phyloP scores from a whole-genome alignment of 2,329 filamentous ascomycete genomes.

The Hortaea sp. region DNA sequence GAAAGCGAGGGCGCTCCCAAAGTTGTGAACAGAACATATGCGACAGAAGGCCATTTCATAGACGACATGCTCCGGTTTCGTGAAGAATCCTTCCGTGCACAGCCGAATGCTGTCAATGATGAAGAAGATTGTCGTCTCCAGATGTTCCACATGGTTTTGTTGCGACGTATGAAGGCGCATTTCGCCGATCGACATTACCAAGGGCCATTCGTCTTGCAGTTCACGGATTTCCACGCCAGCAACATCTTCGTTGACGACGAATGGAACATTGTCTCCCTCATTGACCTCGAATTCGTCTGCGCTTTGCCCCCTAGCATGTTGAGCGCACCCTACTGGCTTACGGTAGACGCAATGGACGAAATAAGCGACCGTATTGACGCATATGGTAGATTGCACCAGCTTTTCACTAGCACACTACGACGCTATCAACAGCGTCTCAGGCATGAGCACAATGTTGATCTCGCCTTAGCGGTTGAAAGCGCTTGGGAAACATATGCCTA shows the following conservation, averaged over 20 bases:
- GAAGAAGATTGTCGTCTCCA: conserved; percentile 1
- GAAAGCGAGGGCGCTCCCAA: conserved; percentile 1
- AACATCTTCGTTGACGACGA: conserved; percentile 29
- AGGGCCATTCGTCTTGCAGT: conserved; percentile 6
- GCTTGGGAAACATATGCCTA: neutral
- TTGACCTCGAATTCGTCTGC: conserved; percentile 28
- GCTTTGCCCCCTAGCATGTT: conserved; percentile 21
- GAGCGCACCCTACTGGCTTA: conserved; percentile 22
- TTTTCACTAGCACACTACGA: neutral
- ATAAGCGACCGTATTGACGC: neutral
- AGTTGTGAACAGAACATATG: neutral
- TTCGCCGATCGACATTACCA: neutral
- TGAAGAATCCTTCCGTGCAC: neutral
- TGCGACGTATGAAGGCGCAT: neutral
- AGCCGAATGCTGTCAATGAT: conserved; percentile 13
- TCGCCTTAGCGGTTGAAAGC: neutral
- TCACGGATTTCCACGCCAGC: conserved; percentile 32
- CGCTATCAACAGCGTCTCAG: neutral
- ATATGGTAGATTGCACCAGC: neutral
- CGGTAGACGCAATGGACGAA: conserved; percentile 4
- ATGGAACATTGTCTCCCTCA: conserved; percentile 26
- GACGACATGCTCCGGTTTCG: conserved; percentile 2
- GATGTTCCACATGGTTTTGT: neutral
- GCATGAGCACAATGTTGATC: neutral
- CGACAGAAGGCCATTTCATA: neutral